A percentile compares a stretch with the other conserved stretches of the same genome.
Evolutionary conservation across 139 green algal species (phyloP).

Genomic region (Coelastrella sp.): DNA sequence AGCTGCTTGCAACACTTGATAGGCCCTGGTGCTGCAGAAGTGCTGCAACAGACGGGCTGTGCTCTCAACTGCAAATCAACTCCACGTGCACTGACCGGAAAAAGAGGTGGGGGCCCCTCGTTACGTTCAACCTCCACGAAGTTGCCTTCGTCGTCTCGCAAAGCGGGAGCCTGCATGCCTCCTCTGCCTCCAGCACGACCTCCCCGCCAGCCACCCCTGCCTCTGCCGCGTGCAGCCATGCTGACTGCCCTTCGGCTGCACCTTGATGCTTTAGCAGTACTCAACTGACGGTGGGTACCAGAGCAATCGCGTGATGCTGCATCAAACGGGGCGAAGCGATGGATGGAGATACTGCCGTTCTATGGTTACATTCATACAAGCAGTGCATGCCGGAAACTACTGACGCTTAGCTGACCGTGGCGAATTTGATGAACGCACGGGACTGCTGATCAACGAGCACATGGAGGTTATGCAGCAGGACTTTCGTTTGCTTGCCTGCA

Average conservation of each 20-base stretch:
- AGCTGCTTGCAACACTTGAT: too few relatives aligned
- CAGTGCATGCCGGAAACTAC: not conserved
- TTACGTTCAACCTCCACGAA: not conserved
- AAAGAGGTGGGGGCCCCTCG: conserved; percentile 1
- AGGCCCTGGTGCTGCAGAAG: too few relatives aligned
- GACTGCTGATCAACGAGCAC: too few relatives aligned
- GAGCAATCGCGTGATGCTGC: not conserved
- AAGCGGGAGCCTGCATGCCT: conserved; percentile 10
- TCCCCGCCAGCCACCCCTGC: conserved; percentile 35
- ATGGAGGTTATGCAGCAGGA: too few relatives aligned
- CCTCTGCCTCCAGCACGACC: conserved; percentile 29
- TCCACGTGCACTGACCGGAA: not conserved
- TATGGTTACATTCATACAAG: not conserved
- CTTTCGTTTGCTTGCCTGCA: too few relatives aligned
- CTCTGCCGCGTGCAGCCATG: conserved; percentile 24
- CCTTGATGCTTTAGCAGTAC: not conserved
- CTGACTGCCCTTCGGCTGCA: not conserved
- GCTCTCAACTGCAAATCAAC: too few relatives aligned
- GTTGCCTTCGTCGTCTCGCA: conserved; percentile 35
- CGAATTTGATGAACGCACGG: not conserved
- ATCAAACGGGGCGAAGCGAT: not conserved
- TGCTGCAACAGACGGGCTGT: too few relatives aligned
- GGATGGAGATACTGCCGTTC: not conserved
- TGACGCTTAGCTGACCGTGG: not conserved
- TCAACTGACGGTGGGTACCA: not conserved